These are phyloP conservation scores for Podospora tetraspora DNA, from an alignment of 495 filamentous ascomycete genomes.

Conservation along the genomic window DNA sequence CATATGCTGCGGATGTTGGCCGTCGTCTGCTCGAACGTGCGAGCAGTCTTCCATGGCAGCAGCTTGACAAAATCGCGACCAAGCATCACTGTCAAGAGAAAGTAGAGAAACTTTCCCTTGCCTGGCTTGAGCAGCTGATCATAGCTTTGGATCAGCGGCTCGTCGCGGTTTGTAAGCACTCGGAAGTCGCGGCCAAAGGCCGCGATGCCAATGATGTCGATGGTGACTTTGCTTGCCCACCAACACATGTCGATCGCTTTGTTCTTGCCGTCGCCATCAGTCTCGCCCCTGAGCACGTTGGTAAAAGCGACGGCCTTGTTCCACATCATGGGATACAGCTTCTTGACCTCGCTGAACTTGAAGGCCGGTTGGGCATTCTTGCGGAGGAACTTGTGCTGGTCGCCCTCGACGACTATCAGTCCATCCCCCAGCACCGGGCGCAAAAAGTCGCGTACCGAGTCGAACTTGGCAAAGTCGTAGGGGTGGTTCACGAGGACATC, in stretches of 20 bases:
- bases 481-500: constrained; percentile 61
- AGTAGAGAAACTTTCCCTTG: constrained; percentile 36
- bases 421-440: constrained; percentile 67
- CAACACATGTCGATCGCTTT: constrained; percentile 55
- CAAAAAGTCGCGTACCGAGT: constrained; percentile 49
- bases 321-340: constrained; percentile 82
- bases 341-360: constrained; percentile 75
- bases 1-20: constrained; percentile 56
- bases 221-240: constrained; percentile 67
- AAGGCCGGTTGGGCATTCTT: constrained; percentile 80
- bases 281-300: constrained; percentile 24
- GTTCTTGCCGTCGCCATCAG: constrained; percentile 36
- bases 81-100: constrained; percentile 41
- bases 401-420: constrained; percentile 73
- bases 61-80: constrained; percentile 42
- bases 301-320: constrained; percentile 46
- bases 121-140: constrained; percentile 46
- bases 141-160: constrained; percentile 62
- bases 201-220: constrained; percentile 81
- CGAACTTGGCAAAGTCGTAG: constrained; percentile 75
- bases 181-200: constrained; percentile 75
- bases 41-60: constrained; percentile 61
- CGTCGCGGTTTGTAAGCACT: constrained; percentile 56
- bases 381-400: constrained; percentile 74
- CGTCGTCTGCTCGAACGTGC: constrained; percentile 48